phyloP scores from a whole-genome alignment of 163 green algal species.

The Smithsoniella earleae region DNA sequence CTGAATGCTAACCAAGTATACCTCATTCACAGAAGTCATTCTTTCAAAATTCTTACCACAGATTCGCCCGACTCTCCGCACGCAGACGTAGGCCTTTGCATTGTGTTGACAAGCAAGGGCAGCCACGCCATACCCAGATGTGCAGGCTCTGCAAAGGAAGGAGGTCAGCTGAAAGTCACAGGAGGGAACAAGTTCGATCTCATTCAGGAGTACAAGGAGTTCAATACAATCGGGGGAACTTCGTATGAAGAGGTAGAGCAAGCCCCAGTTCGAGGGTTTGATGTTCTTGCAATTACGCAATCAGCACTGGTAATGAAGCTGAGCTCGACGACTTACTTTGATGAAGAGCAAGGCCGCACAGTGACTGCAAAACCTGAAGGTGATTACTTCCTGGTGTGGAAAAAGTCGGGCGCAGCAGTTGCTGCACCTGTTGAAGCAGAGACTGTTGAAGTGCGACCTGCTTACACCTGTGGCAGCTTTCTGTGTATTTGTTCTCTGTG shows the following conservation, averaged over 20 bases:
- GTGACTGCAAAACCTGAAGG: slow-evolving; percentile 13
- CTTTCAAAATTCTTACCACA: too few species aligned
- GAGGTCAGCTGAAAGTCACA: slow-evolving; percentile 9
- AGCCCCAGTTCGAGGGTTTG: slow-evolving; percentile 3
- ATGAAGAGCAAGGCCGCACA: slow-evolving; percentile 4
- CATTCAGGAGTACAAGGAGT: slow-evolving; percentile 20
- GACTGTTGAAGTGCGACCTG: background rate
- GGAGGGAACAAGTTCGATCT: slow-evolving; percentile 28
- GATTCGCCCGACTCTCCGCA: too few species aligned
- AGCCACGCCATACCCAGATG: background rate
- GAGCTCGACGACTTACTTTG: background rate
- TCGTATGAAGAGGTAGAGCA: slow-evolving; percentile 21
- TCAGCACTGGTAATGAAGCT: background rate
- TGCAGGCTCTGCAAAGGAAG: slow-evolving; percentile 16
- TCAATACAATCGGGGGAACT: background rate
- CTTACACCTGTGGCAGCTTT: too few species aligned
- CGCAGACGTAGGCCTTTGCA: too few species aligned
- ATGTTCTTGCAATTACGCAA: slow-evolving; percentile 2
- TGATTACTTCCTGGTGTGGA: slow-evolving; percentile 30
- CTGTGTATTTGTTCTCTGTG: too few species aligned
- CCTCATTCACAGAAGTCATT: too few species aligned
- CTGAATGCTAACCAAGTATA: too few species aligned
- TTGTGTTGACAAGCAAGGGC: too few species aligned
- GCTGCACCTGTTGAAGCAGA: background rate
- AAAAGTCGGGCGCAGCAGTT: background rate